Evolutionary conservation across 148 eudicot species (phyloP).

Genomic region (Arctostaphylos glauca): DNA sequence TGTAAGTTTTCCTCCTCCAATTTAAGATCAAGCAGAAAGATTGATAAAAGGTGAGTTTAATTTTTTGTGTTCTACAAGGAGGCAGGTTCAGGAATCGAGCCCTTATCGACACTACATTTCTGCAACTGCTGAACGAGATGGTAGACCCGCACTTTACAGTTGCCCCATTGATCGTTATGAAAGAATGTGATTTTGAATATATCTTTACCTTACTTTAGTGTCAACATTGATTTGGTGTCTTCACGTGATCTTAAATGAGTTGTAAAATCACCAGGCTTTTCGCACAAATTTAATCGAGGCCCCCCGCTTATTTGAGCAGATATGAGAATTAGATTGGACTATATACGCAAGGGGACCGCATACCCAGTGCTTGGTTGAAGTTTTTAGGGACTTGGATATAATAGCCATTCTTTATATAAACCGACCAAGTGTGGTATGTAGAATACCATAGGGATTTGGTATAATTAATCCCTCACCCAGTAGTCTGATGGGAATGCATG

Average conservation of each 20-base stretch:
- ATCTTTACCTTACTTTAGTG: background rate
- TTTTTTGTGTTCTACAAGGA: background rate
- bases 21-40: background rate
- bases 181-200: background rate
- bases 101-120: constrained; percentile 12
- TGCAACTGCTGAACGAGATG: constrained; percentile 17
- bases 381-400: background rate
- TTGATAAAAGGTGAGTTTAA: background rate
- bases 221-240: background rate
- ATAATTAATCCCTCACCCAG: background rate
- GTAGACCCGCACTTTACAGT: background rate
- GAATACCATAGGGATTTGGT: background rate
- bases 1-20: constrained; percentile 42
- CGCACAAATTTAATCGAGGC: background rate
- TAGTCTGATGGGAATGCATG: too few species aligned
- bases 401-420: background rate
- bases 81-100: background rate
- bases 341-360: too few species aligned
- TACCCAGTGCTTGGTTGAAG: background rate
- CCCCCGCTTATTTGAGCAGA: background rate
- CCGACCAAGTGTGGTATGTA: background rate
- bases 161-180: background rate
- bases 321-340: too few species aligned
- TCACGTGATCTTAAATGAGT: background rate
- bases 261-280: background rate